Evolutionary conservation across 805 yeast species (phyloP).

Genomic region (Metschnikowia orientalis): DNA sequence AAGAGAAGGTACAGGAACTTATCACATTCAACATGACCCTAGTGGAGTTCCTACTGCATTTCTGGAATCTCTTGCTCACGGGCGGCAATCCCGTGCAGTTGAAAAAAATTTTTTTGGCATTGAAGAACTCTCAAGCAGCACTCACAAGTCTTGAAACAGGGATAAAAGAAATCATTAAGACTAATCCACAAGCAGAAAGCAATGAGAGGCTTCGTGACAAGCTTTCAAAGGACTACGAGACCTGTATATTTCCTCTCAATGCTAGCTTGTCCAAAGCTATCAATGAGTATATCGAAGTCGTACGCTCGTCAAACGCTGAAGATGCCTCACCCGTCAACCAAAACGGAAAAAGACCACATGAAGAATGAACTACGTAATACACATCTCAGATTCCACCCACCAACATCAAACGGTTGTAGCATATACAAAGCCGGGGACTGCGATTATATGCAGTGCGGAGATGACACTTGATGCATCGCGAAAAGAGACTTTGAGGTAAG

Average conservation of each 20-base stretch:
- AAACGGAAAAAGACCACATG: constrained; percentile 32
- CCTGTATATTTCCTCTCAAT: constrained; percentile 30
- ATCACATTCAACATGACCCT: constrained; percentile 36
- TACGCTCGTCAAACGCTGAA: constrained; percentile 17
- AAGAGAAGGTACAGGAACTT: constrained; percentile 28
- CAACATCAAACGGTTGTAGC: background rate
- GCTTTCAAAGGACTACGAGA: constrained; percentile 28
- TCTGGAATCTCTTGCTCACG: constrained; percentile 37
- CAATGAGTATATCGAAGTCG: constrained; percentile 32
- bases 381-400: too few relatives aligned
- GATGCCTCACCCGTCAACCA: constrained; percentile 24
- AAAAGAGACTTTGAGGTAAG: background rate
- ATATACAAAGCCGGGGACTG: too few relatives aligned
- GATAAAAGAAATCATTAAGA: constrained; percentile 13
- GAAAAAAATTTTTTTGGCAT: constrained; percentile 33
- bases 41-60: constrained; percentile 41
- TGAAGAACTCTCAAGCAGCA: constrained; percentile 32
- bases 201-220: constrained; percentile 33
- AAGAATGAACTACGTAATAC: too few relatives aligned
- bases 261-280: constrained; percentile 33
- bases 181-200: constrained; percentile 17
- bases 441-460: constrained; percentile 13
- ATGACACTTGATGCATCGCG: constrained; percentile 5
- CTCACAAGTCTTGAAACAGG: constrained; percentile 26
- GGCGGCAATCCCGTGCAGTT: constrained; percentile 37